Evolutionary conservation across 2,329 filamentous ascomycete genomes (phyloP).

Genomic region (Aspergillus jensenii): DNA sequence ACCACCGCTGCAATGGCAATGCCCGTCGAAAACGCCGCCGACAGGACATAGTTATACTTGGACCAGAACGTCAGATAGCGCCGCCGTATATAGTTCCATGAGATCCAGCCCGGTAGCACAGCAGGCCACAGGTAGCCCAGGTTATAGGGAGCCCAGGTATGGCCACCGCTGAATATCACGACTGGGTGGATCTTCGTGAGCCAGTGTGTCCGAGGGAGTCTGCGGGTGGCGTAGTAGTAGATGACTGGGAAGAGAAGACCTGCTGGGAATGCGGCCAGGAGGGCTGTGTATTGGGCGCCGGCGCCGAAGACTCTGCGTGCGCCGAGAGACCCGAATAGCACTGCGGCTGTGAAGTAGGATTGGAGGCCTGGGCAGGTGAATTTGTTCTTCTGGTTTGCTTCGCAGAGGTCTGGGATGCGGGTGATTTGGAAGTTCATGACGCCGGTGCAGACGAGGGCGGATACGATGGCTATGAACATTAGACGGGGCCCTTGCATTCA

Average conservation of each 20-base stretch:
- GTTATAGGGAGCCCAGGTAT: constrained; percentile 4
- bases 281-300: constrained; percentile 1
- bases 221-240: constrained; percentile 1
- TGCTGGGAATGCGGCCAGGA: constrained; percentile 4
- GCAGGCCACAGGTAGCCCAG: constrained; percentile 6
- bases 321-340: constrained; percentile 6
- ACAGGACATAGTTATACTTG: constrained; percentile 36
- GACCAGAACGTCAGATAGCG: constrained; percentile 14
- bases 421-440: constrained; percentile 7
- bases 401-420: constrained; percentile 5
- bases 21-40: constrained; percentile 35
- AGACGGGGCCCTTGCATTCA: neutral
- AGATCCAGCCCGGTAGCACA: neutral
- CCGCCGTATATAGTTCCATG: neutral
- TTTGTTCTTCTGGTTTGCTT: neutral
- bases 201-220: neutral
- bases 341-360: constrained; percentile 7
- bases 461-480: neutral
- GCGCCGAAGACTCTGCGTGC: constrained; percentile 3
- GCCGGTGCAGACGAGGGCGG: constrained; percentile 1
- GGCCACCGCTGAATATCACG: neutral
- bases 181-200: neutral
- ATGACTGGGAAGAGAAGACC: constrained; percentile 4
- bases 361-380: constrained; percentile 3
- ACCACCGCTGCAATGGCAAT: constrained; percentile 37